Evolutionary conservation across 2,329 filamentous ascomycete genomes (phyloP).

Genomic region (Ceratocystis eucalypticola): DNA sequence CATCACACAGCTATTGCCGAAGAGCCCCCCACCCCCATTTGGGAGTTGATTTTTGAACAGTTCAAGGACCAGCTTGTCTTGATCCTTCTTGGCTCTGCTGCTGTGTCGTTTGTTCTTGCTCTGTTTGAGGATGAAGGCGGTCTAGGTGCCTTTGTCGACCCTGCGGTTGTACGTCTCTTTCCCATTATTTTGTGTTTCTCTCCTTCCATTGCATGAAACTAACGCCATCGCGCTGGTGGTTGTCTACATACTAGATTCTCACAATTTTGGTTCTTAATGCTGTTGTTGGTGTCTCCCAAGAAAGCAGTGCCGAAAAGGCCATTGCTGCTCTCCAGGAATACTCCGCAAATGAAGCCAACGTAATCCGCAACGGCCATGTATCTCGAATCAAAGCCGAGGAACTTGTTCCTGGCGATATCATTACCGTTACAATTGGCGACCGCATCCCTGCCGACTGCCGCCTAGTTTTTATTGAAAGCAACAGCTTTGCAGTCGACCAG

Average conservation of each 20-base stretch:
- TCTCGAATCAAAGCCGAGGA: slow-evolving; percentile 89
- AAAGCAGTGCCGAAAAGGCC: slow-evolving; percentile 96
- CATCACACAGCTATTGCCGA: slow-evolving; percentile 46
- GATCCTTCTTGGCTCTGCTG: slow-evolving; percentile 83
- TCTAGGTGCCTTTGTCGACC: slow-evolving; percentile 96
- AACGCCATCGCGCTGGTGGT: neutral
- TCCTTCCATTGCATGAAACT: neutral
- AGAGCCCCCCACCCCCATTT: slow-evolving; percentile 88
- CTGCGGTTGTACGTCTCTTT: slow-evolving; percentile 60
- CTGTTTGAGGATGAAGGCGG: slow-evolving; percentile 86
- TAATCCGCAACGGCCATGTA: slow-evolving; percentile 62
- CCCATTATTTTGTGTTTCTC: neutral
- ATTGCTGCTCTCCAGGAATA: slow-evolving; percentile 98
- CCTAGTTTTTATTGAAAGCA: slow-evolving; percentile 80
- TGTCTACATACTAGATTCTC: slow-evolving; percentile 51
- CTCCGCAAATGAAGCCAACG: slow-evolving; percentile 94
- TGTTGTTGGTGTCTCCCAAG: slow-evolving; percentile 93
- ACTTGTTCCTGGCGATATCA: slow-evolving; percentile 83
- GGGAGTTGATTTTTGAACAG: slow-evolving; percentile 93
- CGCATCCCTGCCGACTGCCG: slow-evolving; percentile 92
- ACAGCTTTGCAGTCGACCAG: slow-evolving; percentile 93
- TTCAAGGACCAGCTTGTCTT: slow-evolving; percentile 98
- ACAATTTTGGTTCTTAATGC: slow-evolving; percentile 95
- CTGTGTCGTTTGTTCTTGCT: slow-evolving; percentile 83
- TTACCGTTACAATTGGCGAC: slow-evolving; percentile 79